Conservation (phyloP, 768 basidiomycete genomes). For the Suillus weaverae region DNA sequence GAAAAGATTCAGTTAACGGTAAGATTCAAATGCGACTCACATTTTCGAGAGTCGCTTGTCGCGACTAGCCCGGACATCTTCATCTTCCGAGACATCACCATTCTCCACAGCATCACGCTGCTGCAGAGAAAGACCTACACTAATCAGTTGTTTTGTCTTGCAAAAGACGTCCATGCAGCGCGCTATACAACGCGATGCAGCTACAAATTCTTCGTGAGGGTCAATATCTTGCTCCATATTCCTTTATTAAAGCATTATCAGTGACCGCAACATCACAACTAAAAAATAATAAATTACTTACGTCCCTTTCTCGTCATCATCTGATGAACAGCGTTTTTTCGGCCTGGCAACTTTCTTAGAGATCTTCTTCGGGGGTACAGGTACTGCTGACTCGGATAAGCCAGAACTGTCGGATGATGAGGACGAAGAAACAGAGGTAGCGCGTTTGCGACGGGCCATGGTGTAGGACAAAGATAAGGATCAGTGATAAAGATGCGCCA, state of each 20-base stretch:
- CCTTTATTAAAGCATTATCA: not conserved
- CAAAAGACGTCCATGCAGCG: constrained; percentile 11
- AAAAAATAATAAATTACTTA: not conserved
- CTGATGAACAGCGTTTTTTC: not conserved
- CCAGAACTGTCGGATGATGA: not conserved
- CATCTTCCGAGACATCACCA: not conserved
- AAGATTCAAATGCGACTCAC: not conserved
- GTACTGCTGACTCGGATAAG: not conserved
- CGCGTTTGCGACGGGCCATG: not conserved
- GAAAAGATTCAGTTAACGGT: not conserved
- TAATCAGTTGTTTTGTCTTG: not conserved
- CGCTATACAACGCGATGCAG: not conserved
- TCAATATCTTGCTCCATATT: not conserved
- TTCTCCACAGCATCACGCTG: not conserved
- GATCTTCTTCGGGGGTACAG: not conserved
- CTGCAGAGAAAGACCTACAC: not conserved
- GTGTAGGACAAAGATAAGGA: not conserved
- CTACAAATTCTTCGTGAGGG: not conserved
- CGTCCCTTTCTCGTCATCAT: not conserved
- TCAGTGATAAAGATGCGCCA: not conserved
- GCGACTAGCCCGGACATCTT: not conserved
- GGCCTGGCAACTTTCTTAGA: not conserved
- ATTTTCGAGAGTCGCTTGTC: constrained; percentile 1
- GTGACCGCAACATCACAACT: not conserved
- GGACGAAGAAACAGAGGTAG: not conserved